Evolutionary conservation across 177 flowering plant species (phyloP), one percentile per base, ranked within the genome.

Genomic region (Tripterygium wilfordii): DNA sequence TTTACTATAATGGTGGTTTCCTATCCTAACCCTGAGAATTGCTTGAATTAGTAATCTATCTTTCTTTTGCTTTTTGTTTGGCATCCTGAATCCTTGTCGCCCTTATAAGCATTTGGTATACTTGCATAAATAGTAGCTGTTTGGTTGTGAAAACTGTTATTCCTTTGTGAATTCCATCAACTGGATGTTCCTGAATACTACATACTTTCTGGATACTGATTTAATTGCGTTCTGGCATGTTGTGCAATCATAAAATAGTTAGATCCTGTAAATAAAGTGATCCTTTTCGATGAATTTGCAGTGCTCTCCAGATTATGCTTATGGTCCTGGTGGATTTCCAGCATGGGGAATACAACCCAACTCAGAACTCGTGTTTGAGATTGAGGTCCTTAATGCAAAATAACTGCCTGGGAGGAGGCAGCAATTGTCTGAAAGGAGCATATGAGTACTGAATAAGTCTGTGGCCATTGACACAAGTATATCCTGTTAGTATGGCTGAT

Each of bases 221-320:
- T n/a, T n/a, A n/a, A n/a, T n/a, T n/a, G n/a, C n/a, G n/a, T n/a
- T n/a, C n/a, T n/a, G n/a, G n/a, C n/a, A n/a, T n/a, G n/a, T n/a
- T n/a, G n/a, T n/a, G n/a, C n/a, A n/a, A n/a, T n/a, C n/a, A n/a
- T n/a, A n/a, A n/a, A n/a, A n/a, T n/a, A n/a, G n/a, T 32, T 32
- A 5, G 36, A 4, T 32, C 13, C 14, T 8, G 15, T 3, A 16
- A 15, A 5, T 10, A 15, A 15, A 10, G 28, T 36, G 2, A 13
- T 38, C 29, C 10, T 42, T 9, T 20, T 49, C 15, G 6, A 37
- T 63, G 63, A 36, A 39, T 67, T 58, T 85, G 67, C 87, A 91
- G 98, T 91, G 98, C 80, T 51, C 98, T 48, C 96, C 98, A 2
- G 98, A 91, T 61, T 91, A 85, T 58, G 98, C 83, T 4, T 91